These are phyloP conservation scores for Chlorella sp. DNA, from an alignment of 139 green algal species.

Conservation along the genomic window DNA sequence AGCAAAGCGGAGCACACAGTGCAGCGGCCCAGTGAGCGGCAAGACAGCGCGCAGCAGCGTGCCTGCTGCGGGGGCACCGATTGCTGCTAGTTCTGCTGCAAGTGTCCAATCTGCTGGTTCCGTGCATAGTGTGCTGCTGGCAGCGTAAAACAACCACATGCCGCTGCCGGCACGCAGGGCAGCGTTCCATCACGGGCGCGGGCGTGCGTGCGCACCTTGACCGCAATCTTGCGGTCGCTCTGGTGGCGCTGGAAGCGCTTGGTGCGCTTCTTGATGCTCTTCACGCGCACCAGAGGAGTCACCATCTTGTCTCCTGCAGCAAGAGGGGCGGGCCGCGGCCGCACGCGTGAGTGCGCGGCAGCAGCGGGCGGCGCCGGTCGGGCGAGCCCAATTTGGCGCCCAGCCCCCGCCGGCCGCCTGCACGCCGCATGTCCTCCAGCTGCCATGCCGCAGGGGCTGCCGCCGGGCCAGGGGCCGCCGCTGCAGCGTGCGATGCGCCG, in stretches of 20 bases:
- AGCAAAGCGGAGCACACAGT: background rate
- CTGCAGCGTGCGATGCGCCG: too few species aligned
- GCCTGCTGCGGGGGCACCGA: too few species aligned
- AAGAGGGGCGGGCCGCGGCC: background rate
- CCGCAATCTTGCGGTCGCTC: constrained; percentile 84
- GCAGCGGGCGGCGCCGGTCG: background rate
- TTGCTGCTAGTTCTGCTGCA: background rate
- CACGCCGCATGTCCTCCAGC: too few species aligned
- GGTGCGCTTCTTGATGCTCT: constrained; percentile 90
- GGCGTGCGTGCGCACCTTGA: constrained; percentile 66
- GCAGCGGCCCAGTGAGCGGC: background rate
- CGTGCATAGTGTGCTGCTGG: too few species aligned
- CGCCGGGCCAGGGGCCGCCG: too few species aligned
- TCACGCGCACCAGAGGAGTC: constrained; percentile 85
- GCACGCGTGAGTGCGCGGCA: background rate
- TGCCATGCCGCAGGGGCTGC: too few species aligned
- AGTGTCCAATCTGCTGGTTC: too few species aligned
- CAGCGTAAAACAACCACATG: too few species aligned
- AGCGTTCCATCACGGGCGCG: too few species aligned
- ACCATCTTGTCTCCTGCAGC: constrained; percentile 78
- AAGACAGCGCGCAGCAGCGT: background rate
- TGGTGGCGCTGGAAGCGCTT: constrained; percentile 92
- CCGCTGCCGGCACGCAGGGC: too few species aligned
- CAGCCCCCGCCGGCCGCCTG: too few species aligned
- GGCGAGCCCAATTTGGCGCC: background rate